Evolutionary conservation across 2,329 filamentous ascomycete genomes (phyloP), one percentile per base, ranked within the genome.

Genomic region (Nigrospora oryzae): DNA sequence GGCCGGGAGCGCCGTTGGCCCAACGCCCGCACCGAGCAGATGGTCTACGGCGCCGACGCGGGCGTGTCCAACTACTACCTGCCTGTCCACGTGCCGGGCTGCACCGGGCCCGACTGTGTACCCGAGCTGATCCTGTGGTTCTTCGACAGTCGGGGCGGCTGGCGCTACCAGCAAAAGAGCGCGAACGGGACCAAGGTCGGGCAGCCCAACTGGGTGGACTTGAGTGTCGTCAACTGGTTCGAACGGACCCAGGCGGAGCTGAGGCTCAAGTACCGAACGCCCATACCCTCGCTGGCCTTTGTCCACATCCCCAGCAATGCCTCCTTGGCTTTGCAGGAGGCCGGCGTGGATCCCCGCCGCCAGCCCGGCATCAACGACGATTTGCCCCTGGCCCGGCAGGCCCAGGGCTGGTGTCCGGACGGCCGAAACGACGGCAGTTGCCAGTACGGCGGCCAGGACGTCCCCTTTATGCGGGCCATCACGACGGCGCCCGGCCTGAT

Each of bases 121-220:
- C 68, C 70, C 0, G 63, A 64, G 39, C 51, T 73, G 31, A 54
- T 88, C 1, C 65, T 89, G 2, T 89, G 83, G 81, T 87, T 87
- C 63, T 86, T 89, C 53, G 84, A 88, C 54, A 77, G 71, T 45
- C 69, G 75, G 14, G 81, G 82, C 33, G 81, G 81, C 8, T 66
- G 67, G 42, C 64, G 68, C 40, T 78, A 71, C 52, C 70, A 72
- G 46, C 53, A 63, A 49, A 53, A 51, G 38, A 43, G 65, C 43
- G 41, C 57, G 13, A 23, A 51, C 7, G 55, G 62, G 13, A 52
- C 55, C n/a, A 46, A 51, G 3, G 52, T 65, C 15, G 59, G 57
- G 0, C 63, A 66, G 32, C 66, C 66, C 0, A 62, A 67, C 46
- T 75, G 71, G 71, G 71, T 75, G 3, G 64, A 73, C 42, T 42